Evolutionary conservation across 495 filamentous ascomycete species (phyloP).

Genomic region (Jackrogersella multiformis): DNA sequence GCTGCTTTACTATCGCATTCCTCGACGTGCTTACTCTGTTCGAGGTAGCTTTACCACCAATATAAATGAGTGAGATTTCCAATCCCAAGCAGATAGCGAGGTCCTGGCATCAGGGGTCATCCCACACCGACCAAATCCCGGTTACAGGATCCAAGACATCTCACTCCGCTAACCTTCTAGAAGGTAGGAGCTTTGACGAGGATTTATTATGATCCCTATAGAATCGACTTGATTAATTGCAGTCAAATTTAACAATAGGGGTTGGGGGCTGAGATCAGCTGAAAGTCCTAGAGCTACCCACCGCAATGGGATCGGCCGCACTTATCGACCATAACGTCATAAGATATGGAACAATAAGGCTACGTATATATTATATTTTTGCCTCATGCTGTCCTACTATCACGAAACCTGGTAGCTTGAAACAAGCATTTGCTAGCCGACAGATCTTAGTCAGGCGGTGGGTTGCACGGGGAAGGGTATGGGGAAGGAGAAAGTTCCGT

Average conservation of each 20-base stretch:
- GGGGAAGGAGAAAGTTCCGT: conserved; percentile 9
- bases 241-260: background rate
- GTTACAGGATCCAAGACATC: conserved; percentile 1
- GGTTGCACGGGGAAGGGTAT: background rate
- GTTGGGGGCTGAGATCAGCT: conserved; percentile 1
- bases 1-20: background rate
- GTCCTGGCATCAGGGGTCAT: background rate
- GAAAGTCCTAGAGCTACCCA: background rate
- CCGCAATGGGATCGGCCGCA: background rate
- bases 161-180: background rate
- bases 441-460: background rate
- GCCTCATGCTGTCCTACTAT: conserved; percentile 16
- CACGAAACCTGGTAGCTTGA: conserved; percentile 20
- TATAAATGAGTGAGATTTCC: background rate
- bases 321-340: background rate
- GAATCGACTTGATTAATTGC: background rate
- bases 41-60: background rate
- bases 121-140: background rate
- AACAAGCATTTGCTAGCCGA: conserved; percentile 1
- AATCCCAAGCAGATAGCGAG: conserved; percentile 10
- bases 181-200: background rate
- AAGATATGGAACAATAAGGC: conserved; percentile 2
- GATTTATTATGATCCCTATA: background rate
- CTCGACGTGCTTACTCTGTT: background rate
- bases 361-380: conserved; percentile 2